Base-by-base conservation (phyloP, 1,139 yeast genomes). In the Lodderomyces metapsilosis region DNA sequence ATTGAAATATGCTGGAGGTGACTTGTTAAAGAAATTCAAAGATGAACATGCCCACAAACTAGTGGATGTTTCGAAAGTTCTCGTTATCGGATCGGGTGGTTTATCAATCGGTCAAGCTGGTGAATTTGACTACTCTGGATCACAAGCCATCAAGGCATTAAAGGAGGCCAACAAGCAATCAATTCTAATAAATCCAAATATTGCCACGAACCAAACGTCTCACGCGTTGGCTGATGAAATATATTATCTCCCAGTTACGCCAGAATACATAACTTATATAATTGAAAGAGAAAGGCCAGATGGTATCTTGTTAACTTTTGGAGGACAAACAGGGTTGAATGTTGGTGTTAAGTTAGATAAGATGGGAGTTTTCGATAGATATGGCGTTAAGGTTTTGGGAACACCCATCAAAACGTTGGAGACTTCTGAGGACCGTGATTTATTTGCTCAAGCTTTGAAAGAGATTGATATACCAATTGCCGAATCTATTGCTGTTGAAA, bases 51-150 rank as follows among this genome's bases (percentile, higher is more conserved):
- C 65, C 37, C 72, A 69, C 55, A 96, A 95, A 54, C 80, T 81
- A 46, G 96, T 89, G 37, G 95, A 91, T 51, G 96, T 89, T 38
- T 75, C 83, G 47, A 88, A 88, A 56, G 98, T 92, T 16, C 78
- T 92, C 49, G 89, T 92, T 44, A 86, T 92, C 59, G 98, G 98
- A 17, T 91, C 98, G 4, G 99, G 99, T 59, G 99, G 98, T 37
- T 76, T 92, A 47, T 87, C 96, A 41, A 92, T 92, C 61, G 99
- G 99, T 44, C 99, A 92, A 68, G 99, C 99, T 37, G 99, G 99
- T 56, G 99, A 92, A 67, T 92, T 92, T 56, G 99, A 92, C 65
- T 92, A 92, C 68, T 88, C 96, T 32, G 98, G 98, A 45, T 89
- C 97, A 16, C 98, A 91, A 68, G 98, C 98, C 40, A 91, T 91